Evolutionary conservation across 805 yeast genomes (phyloP), one percentile per base, ranked within the genome.

Genomic region (Ogataea neopini): DNA sequence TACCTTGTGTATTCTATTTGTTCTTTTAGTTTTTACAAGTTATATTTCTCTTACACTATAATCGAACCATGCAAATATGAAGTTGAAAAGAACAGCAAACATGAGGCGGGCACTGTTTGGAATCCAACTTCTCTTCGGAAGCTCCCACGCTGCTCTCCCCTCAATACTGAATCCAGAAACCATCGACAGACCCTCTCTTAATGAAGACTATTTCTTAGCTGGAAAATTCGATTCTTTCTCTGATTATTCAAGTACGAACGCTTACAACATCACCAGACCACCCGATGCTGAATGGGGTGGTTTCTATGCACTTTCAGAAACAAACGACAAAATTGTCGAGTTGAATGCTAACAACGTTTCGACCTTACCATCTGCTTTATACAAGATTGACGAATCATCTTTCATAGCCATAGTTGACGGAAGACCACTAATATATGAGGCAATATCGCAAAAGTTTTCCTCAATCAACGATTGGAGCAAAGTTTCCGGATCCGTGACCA

Each of bases 401-500:
- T 50, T 59, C 35, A 49, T 61, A 6, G 62, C 58, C 6, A 35
- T 66, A 1, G 43, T 57, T 0, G 54, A 60, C 34, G 66, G 66
- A 4, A 20, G 43, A 33, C 70, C 70, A 10, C 42, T 45, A 30
- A 51, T 59, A 8, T 62, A 47, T 32, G 46, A 56, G 15, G 23
- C 52, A 3, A 14, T 43, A 3, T 30, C 48, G 2, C 23, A 34
- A 7, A 23, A 45, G 3, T 28, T 47, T 1, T 18, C 37, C 2
- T 19, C 26, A 2, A 18, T 66, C 2, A 28, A 28, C 6, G 50
- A 49, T 17, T 68, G 72, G 72, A 32, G 51, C 3, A 26, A 53
- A 5, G 67, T 64, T 1, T 39, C 60, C 3, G 83, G 81, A 5
- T 47, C 61, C 1, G 73, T 84, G 2, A 56, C 63, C 3, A 57